Conservation (phyloP, 768 basidiomycete species). For the Coprinopsis cinerea region DNA sequence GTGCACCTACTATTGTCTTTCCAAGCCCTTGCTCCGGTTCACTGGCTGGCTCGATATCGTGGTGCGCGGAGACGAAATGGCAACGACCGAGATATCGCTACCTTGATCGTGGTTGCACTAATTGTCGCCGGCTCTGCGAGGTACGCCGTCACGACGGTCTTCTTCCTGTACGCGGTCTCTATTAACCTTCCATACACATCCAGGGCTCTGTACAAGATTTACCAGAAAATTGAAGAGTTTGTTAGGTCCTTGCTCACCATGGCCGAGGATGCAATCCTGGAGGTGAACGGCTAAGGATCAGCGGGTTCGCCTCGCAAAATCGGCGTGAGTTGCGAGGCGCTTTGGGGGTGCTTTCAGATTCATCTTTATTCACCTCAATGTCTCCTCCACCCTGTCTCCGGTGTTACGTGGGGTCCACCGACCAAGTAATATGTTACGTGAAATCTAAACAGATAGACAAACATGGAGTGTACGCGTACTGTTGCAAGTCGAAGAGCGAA, state of each 20-base stretch:
- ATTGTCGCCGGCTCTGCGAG: slow-evolving; percentile 58
- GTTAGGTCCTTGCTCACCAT: slow-evolving; percentile 58
- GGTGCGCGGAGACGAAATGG: slow-evolving; percentile 49
- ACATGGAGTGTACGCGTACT: no score
- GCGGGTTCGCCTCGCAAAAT: no score
- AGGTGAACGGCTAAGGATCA: no score
- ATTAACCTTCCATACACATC: not conserved
- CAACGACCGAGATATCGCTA: slow-evolving; percentile 55
- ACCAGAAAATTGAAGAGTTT: slow-evolving; percentile 51
- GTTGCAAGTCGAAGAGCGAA: no score
- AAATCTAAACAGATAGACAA: slow-evolving; percentile 10
- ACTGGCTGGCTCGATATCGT: slow-evolving; percentile 64
- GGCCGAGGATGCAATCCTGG: slow-evolving; percentile 77
- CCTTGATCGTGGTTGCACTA: slow-evolving; percentile 57
- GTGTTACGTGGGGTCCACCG: no score
- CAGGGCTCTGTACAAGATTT: slow-evolving; percentile 70
- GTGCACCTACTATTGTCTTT: slow-evolving; percentile 65
- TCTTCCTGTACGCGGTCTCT: not conserved
- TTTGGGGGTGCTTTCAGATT: no score
- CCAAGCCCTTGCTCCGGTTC: slow-evolving; percentile 60
- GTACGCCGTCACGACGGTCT: slow-evolving; percentile 42
- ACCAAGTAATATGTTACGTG: no score
- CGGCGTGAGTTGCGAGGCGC: no score
- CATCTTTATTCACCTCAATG: not conserved
- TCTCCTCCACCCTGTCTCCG: no score